Conservation (phyloP, 139 green algal species). For the Microglena sp. region DNA sequence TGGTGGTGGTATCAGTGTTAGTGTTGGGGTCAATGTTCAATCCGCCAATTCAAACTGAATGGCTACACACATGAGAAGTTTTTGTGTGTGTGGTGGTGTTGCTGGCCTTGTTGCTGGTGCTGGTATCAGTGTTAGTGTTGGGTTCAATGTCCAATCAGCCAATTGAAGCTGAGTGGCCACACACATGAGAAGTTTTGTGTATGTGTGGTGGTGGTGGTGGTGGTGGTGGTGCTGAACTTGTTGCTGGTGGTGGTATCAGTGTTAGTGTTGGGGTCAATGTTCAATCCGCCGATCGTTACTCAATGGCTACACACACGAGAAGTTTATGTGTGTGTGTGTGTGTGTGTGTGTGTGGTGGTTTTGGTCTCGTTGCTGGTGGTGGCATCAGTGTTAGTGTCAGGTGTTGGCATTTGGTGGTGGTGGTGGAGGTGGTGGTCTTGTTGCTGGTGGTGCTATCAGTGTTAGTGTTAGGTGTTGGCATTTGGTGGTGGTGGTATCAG, state of each 20-base stretch:
- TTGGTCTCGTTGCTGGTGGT: too few species aligned
- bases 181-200: background rate
- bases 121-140: background rate
- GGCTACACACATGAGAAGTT: background rate
- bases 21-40: background rate
- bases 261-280: background rate
- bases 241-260: background rate
- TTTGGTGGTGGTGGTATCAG: too few species aligned
- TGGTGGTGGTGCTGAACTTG: background rate
- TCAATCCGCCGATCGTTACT: background rate
- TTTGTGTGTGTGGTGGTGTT: conserved; percentile 1
- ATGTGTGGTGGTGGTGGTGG: background rate
- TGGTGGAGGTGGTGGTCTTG: background rate
- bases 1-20: background rate
- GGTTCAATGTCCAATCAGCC: background rate
- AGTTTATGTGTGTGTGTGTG: background rate
- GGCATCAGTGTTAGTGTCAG: background rate
- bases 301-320: background rate
- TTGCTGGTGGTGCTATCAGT: background rate
- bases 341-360: too few species aligned
- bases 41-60: background rate
- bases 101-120: too few species aligned
- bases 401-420: too few species aligned
- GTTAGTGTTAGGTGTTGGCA: background rate
- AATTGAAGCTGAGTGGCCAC: background rate